phyloP scores from a whole-genome alignment of 2,329 filamentous ascomycete species.

The Aspergillus pseudoviridinutans region DNA sequence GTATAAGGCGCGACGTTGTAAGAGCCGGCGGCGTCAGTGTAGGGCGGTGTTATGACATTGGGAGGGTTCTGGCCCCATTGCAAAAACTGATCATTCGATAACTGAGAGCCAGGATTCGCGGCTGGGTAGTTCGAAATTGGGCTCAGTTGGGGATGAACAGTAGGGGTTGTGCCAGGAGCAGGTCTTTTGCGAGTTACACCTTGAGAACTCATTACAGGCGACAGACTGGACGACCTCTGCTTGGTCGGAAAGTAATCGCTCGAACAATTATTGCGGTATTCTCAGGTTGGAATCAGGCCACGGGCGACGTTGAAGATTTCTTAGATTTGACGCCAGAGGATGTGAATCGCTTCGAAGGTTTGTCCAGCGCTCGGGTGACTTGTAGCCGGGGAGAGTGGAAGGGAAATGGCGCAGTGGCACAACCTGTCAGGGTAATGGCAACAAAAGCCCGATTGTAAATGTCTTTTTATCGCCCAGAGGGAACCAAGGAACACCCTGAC shows the following conservation, averaged over 20 bases:
- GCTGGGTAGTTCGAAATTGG: conserved; percentile 46
- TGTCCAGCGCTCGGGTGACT: background rate
- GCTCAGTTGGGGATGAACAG: conserved; percentile 53
- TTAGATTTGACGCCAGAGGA: background rate
- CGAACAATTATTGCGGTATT: background rate
- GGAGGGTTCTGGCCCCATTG: conserved; percentile 50
- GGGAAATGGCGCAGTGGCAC: conserved; percentile 6
- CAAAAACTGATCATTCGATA: conserved; percentile 51
- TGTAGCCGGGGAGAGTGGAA: background rate
- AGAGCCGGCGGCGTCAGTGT: conserved; percentile 42
- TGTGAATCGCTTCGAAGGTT: background rate
- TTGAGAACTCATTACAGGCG: conserved; percentile 38
- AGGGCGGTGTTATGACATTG: conserved; percentile 26
- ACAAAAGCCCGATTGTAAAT: conserved; percentile 13
- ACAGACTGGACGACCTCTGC: conserved; percentile 6
- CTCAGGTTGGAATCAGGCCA: background rate
- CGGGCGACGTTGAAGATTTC: background rate
- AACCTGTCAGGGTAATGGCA: conserved; percentile 2
- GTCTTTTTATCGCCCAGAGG: conserved; percentile 8
- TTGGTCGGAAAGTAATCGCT: background rate
- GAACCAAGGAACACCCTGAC: conserved; percentile 1
- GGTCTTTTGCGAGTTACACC: conserved; percentile 62
- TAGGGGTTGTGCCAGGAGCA: conserved; percentile 67
- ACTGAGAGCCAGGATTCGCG: conserved; percentile 38
- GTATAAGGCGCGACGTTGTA: conserved; percentile 26